These are phyloP conservation scores for Monosporascus ibericus DNA, from an alignment of 2,329 filamentous ascomycete species.

Conservation along the genomic window DNA sequence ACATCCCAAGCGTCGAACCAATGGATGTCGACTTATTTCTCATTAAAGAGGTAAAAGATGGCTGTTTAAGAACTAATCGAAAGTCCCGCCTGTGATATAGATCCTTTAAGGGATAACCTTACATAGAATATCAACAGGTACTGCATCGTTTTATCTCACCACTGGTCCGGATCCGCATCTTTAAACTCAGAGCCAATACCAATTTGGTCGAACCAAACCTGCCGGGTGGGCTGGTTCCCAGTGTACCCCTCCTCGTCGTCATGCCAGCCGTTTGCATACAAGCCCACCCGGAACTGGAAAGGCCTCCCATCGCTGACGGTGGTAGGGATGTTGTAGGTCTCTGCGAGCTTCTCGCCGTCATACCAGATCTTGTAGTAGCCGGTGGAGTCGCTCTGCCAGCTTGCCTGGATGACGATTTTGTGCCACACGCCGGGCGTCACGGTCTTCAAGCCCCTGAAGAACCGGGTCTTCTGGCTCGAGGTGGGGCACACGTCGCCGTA, in stretches of 20 bases:
- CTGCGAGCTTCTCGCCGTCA: constrained; percentile 38
- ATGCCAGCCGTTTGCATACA: constrained; percentile 46
- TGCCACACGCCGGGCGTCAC: constrained; percentile 41
- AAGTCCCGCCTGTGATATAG: too few species aligned
- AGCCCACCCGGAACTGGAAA: constrained; percentile 41
- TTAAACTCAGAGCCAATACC: constrained; percentile 34
- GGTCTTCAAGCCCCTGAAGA: constrained; percentile 28
- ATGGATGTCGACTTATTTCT: too few species aligned
- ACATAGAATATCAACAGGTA: neutral
- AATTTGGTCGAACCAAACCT: constrained; percentile 47
- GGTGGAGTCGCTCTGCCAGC: constrained; percentile 36
- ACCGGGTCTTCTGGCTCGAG: constrained; percentile 21
- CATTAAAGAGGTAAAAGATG: too few species aligned
- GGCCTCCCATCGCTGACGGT: constrained; percentile 36
- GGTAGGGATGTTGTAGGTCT: constrained; percentile 33
- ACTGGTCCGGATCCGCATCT: constrained; percentile 29
- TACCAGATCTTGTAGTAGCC: constrained; percentile 42
- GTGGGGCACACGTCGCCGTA: constrained; percentile 30
- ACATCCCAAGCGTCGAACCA: too few species aligned
- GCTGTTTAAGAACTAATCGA: too few species aligned
- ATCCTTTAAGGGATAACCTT: too few species aligned
- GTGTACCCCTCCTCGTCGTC: constrained; percentile 28
- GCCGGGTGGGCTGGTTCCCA: constrained; percentile 35
- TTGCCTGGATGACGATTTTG: constrained; percentile 37
- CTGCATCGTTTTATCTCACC: neutral